phyloP scores from a whole-genome alignment of 192 early-diverging fungal genomes.

The Entomortierella chlamydospora region DNA sequence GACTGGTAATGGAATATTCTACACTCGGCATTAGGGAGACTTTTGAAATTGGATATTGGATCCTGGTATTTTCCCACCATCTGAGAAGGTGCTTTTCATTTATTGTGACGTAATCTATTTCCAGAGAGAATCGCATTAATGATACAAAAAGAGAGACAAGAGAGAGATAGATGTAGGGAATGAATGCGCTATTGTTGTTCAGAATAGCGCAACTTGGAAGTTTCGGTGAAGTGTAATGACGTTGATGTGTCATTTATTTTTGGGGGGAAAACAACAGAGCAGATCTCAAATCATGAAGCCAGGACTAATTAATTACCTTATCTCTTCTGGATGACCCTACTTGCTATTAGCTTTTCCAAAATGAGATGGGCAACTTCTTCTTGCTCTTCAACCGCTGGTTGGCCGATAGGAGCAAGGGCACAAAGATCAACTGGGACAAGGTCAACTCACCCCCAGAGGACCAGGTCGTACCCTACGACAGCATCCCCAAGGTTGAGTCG shows the following conservation, averaged over 20 bases:
- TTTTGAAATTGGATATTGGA: too few species aligned
- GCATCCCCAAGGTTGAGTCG: slow-evolving; percentile 65
- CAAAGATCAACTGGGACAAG: slow-evolving; percentile 93
- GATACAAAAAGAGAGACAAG: too few species aligned
- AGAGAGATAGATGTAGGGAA: too few species aligned
- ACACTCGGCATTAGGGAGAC: background rate
- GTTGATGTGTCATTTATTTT: background rate
- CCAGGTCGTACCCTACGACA: slow-evolving; percentile 86
- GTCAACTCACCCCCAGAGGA: slow-evolving; percentile 93
- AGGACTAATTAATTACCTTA: too few species aligned
- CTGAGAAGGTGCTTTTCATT: too few species aligned
- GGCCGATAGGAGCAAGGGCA: slow-evolving; percentile 78
- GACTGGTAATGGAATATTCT: slow-evolving; percentile 58
- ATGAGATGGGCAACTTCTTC: slow-evolving; percentile 90
- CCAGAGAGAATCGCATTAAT: too few species aligned
- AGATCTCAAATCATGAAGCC: too few species aligned
- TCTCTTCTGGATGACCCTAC: too few species aligned
- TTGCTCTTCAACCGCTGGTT: slow-evolving; percentile 88
- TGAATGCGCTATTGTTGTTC: background rate
- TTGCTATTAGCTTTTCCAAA: slow-evolving; percentile 72
- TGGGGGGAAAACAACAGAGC: too few species aligned
- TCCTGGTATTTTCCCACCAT: too few species aligned
- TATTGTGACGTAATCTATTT: too few species aligned
- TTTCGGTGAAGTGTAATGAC: background rate
- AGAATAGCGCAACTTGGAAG: background rate